A percentile compares a stretch with the other conserved stretches of the same genome.
Evolutionary conservation across 169 alveolate genomes (phyloP).

Genomic region (Cyclospora cayetanensis): DNA sequence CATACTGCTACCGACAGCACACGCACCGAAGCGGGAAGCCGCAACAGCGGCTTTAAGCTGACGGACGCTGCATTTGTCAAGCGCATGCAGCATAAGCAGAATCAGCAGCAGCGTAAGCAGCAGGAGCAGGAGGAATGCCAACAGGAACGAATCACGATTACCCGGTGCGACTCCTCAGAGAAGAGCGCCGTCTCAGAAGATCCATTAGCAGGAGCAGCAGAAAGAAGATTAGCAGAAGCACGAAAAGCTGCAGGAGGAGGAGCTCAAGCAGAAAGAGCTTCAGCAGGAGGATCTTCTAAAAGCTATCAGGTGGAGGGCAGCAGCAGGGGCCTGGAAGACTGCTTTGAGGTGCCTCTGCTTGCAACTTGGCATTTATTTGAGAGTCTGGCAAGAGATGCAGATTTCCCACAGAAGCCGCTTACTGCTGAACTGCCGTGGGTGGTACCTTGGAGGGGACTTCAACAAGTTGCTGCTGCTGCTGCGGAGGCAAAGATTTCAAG

Average conservation of each 20-base stretch:
- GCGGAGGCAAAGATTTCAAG: too few relatives aligned
- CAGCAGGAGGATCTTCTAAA: not conserved
- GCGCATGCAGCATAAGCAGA: too few relatives aligned
- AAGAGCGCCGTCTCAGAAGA: not conserved
- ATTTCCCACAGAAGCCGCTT: not conserved
- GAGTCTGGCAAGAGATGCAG: not conserved
- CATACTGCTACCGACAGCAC: constrained; percentile 2
- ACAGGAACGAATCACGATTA: too few relatives aligned
- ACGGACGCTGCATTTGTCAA: too few relatives aligned
- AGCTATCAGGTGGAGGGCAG: not conserved
- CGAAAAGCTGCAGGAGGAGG: too few relatives aligned
- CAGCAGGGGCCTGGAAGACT: not conserved
- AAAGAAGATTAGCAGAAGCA: not conserved
- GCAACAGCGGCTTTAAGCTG: too few relatives aligned
- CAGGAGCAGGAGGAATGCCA: not conserved
- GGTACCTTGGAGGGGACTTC: not conserved
- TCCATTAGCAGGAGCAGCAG: not conserved
- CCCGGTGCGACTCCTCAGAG: not conserved
- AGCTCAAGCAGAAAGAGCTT: too few relatives aligned
- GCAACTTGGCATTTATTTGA: not conserved
- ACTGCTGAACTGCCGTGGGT: not conserved
- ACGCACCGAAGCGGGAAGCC: too few relatives aligned
- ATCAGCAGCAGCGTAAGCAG: not conserved
- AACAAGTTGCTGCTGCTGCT: not conserved
- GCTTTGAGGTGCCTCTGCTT: not conserved